phyloP scores from a whole-genome alignment of 805 yeast genomes.

The Starmerella khaoyaiensis region DNA sequence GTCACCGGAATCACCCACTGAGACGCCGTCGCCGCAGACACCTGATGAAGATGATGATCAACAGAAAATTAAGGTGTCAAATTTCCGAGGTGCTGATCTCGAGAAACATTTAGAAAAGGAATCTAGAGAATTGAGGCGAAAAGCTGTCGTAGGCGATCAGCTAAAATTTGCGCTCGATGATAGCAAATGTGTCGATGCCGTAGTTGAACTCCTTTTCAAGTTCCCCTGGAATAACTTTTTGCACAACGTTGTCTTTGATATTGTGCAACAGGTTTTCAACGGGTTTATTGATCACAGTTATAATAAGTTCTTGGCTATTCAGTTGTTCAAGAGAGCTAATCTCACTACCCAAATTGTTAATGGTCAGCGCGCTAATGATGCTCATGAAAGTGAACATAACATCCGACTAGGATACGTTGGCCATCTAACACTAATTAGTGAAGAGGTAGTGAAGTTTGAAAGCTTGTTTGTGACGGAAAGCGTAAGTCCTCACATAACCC shows the following conservation, averaged over 20 bases:
- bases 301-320: slow-evolving; percentile 62
- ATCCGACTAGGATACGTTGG: slow-evolving; percentile 91
- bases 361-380: slow-evolving; percentile 49
- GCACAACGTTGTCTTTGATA: slow-evolving; percentile 94
- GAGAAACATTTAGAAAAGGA: slow-evolving; percentile 20
- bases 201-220: slow-evolving; percentile 61
- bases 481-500: slow-evolving; percentile 41
- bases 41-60: slow-evolving; percentile 13
- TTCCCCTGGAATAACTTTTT: slow-evolving; percentile 96
- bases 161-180: slow-evolving; percentile 75
- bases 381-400: slow-evolving; percentile 44
- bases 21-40: slow-evolving; percentile 14
- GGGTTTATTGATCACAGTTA: slow-evolving; percentile 78
- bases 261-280: slow-evolving; percentile 85
- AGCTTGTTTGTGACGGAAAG: slow-evolving; percentile 48
- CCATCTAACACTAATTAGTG: slow-evolving; percentile 85
- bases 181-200: slow-evolving; percentile 49
- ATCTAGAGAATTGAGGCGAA: slow-evolving; percentile 31
- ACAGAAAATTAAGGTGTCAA: slow-evolving; percentile 11
- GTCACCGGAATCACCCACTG: slow-evolving; percentile 5
- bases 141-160: slow-evolving; percentile 74
- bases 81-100: slow-evolving; percentile 11
- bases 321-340: slow-evolving; percentile 52
- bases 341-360: slow-evolving; percentile 46
- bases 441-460: slow-evolving; percentile 82